Conservation (phyloP, 331 rosid species). For the Telfairia occidentalis region DNA sequence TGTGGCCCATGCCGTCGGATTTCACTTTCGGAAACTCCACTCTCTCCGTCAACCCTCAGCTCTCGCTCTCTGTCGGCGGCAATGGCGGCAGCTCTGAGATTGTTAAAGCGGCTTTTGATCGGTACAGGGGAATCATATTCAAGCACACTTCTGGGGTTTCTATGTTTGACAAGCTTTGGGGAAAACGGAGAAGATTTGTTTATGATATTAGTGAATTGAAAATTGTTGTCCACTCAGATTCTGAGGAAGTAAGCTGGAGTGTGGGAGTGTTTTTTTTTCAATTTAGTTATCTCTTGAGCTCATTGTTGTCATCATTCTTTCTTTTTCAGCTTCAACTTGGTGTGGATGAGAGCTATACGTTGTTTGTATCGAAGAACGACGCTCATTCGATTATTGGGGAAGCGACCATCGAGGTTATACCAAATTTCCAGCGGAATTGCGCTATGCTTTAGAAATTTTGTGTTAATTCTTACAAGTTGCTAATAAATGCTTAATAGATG, state of each 20-base stretch:
- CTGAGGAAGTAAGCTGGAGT: slow-evolving; percentile 43
- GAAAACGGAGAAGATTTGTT: slow-evolving; percentile 16
- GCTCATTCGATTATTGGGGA: slow-evolving; percentile 37
- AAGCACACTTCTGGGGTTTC: slow-evolving; percentile 28
- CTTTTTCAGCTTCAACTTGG: slow-evolving; percentile 78
- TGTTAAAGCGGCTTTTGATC: slow-evolving; percentile 49
- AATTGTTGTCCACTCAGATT: slow-evolving; percentile 38
- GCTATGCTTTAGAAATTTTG: background rate
- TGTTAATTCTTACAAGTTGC: background rate
- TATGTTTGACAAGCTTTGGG: slow-evolving; percentile 26
- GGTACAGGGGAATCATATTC: slow-evolving; percentile 59
- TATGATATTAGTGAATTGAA: slow-evolving; percentile 44
- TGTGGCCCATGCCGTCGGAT: slow-evolving; percentile 80
- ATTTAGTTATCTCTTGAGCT: slow-evolving; percentile 15
- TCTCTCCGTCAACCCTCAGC: slow-evolving; percentile 67
- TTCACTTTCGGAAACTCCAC: slow-evolving; percentile 44
- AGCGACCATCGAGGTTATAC: slow-evolving; percentile 49
- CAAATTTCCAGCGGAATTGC: background rate
- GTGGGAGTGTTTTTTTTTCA: background rate
- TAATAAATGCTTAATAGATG: background rate
- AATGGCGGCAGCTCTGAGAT: slow-evolving; percentile 37
- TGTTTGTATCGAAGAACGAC: slow-evolving; percentile 37
- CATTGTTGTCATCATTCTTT: background rate
- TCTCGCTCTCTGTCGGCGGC: slow-evolving; percentile 37
- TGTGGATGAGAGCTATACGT: slow-evolving; percentile 80